These are phyloP conservation scores for Exophiala lecanii-corni DNA, from an alignment of 2,329 filamentous ascomycete species.

Conservation along the genomic window DNA sequence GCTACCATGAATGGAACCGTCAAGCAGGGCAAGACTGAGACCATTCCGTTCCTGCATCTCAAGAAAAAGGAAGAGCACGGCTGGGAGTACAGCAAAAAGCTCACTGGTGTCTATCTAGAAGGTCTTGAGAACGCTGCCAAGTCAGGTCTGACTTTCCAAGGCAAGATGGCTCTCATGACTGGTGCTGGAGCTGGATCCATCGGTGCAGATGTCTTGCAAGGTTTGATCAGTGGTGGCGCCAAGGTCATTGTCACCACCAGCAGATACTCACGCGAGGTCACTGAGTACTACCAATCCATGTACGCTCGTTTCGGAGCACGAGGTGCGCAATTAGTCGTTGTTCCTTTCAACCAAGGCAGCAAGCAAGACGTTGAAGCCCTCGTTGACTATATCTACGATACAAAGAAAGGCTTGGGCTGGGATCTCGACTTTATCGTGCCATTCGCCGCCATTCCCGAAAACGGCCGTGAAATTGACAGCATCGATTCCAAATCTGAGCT, in stretches of 20 bases:
- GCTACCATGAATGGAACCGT: conserved; percentile 48
- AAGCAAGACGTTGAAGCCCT: conserved; percentile 96
- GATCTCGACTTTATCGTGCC: conserved; percentile 94
- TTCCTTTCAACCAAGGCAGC: conserved; percentile 98
- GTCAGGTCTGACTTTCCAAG: conserved; percentile 82
- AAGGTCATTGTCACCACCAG: conserved; percentile 96
- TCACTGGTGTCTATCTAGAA: conserved; percentile 88
- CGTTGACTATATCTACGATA: conserved; percentile 92
- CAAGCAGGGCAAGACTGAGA: conserved; percentile 87
- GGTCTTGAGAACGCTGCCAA: conserved; percentile 85
- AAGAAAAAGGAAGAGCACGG: conserved; percentile 91
- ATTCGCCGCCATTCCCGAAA: conserved; percentile 96
- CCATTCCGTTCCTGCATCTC: conserved; percentile 93
- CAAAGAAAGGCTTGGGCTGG: conserved; percentile 96
- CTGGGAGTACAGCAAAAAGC: conserved; percentile 99
- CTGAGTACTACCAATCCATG: conserved; percentile 99
- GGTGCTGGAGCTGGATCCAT: conserved; percentile 97
- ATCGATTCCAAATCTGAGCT: conserved; percentile 98
- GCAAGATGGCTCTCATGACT: conserved; percentile 96
- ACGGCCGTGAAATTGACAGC: conserved; percentile 91
- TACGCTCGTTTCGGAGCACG: conserved; percentile 90
- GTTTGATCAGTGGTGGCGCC: conserved; percentile 91
- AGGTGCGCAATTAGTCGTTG: conserved; percentile 93
- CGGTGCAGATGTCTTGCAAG: conserved; percentile 92
- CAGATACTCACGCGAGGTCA: conserved; percentile 93